Evolutionary conservation across 805 yeast species (phyloP).

Genomic region (Saccharomycopsis javanensis): DNA sequence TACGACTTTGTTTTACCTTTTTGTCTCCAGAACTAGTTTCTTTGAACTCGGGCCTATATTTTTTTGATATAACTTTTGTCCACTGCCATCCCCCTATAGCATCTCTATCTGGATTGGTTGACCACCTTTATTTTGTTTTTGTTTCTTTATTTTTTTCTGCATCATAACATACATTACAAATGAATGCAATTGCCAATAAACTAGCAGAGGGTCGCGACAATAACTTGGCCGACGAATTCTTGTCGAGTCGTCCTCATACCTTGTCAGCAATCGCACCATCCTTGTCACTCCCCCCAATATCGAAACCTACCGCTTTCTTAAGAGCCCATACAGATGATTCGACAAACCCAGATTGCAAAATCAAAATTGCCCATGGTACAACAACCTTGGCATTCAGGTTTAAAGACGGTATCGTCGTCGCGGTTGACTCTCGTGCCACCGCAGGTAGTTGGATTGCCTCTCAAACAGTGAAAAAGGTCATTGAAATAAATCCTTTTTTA

Average conservation of each 20-base stretch:
- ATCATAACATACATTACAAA: not conserved
- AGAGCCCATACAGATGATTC: conserved; percentile 98
- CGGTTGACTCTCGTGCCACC: conserved; percentile 96
- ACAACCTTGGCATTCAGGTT: conserved; percentile 95
- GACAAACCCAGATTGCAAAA: conserved; percentile 83
- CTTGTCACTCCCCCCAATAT: conserved; percentile 69
- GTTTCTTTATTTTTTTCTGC: not conserved
- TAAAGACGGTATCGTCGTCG: conserved; percentile 90
- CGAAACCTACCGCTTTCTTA: conserved; percentile 83
- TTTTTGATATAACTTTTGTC: too few species aligned
- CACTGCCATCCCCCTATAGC: too few species aligned
- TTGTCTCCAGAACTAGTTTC: too few species aligned
- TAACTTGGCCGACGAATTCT: not conserved
- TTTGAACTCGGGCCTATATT: too few species aligned
- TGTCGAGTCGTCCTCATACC: not conserved
- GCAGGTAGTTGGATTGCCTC: conserved; percentile 98
- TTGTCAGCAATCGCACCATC: conserved; percentile 39
- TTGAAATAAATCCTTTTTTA: conserved; percentile 88
- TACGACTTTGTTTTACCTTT: too few species aligned
- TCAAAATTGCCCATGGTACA: conserved; percentile 98
- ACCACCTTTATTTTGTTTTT: too few species aligned
- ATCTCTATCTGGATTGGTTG: too few species aligned
- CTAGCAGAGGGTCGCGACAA: conserved; percentile 4
- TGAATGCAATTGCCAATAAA: conserved; percentile 18
- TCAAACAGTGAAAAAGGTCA: conserved; percentile 94